phyloP scores from a whole-genome alignment of 106 monocot species.

The Phalaenopsis equestris region DNA sequence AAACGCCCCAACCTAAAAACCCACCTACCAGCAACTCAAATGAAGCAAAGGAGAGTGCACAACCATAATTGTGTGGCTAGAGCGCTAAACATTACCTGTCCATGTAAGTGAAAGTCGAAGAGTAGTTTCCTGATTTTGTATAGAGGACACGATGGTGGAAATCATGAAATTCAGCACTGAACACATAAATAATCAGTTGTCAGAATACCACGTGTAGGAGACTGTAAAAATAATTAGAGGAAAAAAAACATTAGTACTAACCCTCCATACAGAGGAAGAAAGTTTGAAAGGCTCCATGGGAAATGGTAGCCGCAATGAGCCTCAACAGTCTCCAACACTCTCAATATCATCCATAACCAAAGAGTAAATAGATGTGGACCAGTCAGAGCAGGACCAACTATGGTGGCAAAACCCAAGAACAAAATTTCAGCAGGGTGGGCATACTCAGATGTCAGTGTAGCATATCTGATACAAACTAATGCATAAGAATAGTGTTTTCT shows the following conservation, averaged over 20 bases:
- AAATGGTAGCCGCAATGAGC: constrained; percentile 92
- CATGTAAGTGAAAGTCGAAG: constrained; percentile 75
- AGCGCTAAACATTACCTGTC: constrained; percentile 35
- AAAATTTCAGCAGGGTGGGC: constrained; percentile 93
- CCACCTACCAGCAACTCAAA: background rate
- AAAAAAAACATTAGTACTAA: constrained; percentile 21
- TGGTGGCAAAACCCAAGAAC: constrained; percentile 84
- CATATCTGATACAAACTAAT: constrained; percentile 20
- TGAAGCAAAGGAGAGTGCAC: background rate
- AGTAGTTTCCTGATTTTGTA: constrained; percentile 63
- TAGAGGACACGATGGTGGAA: constrained; percentile 66
- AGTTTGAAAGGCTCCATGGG: constrained; percentile 93
- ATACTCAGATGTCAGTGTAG: constrained; percentile 92
- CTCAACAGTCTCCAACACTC: constrained; percentile 91
- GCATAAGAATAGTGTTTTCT: background rate
- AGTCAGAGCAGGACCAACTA: constrained; percentile 82
- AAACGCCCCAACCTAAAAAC: too few relatives aligned
- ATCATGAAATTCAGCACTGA: constrained; percentile 61
- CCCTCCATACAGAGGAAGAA: constrained; percentile 90
- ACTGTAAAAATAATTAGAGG: background rate
- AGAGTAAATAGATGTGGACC: constrained; percentile 83
- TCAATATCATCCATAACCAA: constrained; percentile 90
- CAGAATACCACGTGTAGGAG: constrained; percentile 20
- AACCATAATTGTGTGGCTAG: background rate
- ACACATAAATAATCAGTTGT: background rate